These are phyloP conservation scores for Alopecurus myosuroides DNA, from an alignment of 176 grass and related monocot genomes.

Conservation along the genomic window DNA sequence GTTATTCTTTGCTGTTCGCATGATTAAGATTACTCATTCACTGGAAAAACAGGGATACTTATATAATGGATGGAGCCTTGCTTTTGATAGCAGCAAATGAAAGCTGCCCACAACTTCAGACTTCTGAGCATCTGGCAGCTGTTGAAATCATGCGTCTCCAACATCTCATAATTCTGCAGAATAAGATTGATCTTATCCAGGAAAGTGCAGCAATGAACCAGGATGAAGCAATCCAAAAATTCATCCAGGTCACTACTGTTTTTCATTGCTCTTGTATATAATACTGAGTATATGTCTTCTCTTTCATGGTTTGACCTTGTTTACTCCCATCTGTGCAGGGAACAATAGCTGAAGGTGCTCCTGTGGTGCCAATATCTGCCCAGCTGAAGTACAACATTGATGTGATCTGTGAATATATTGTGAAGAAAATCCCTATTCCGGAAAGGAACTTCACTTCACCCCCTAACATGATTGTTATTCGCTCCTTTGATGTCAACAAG, in stretches of 20 bases:
- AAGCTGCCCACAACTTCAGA: conserved; percentile 92
- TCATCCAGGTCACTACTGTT: conserved; percentile 57
- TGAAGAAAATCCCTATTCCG: conserved; percentile 85
- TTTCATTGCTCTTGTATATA: background rate
- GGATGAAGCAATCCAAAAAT: conserved; percentile 94
- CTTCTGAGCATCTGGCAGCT: conserved; percentile 85
- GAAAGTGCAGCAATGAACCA: conserved; percentile 90
- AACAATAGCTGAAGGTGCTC: conserved; percentile 87
- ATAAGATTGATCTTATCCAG: conserved; percentile 98
- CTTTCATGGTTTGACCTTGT: conserved; percentile 21
- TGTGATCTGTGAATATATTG: conserved; percentile 86
- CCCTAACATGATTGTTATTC: no score
- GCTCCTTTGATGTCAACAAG: conserved; percentile 96
- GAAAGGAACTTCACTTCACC: conserved; percentile 78
- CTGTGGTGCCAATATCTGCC: conserved; percentile 87
- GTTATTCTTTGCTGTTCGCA: no score
- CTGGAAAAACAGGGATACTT: no score
- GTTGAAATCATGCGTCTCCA: conserved; percentile 96
- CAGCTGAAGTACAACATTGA: conserved; percentile 88
- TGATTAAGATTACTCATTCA: no score
- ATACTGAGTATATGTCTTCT: background rate
- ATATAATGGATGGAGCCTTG: conserved; percentile 95
- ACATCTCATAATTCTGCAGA: conserved; percentile 98
- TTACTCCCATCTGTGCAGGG: conserved; percentile 39
- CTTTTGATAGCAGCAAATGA: conserved; percentile 93